phyloP scores from a whole-genome alignment of 1,284 basidiomycete genomes.

The Hymenochaete sp. region DNA sequence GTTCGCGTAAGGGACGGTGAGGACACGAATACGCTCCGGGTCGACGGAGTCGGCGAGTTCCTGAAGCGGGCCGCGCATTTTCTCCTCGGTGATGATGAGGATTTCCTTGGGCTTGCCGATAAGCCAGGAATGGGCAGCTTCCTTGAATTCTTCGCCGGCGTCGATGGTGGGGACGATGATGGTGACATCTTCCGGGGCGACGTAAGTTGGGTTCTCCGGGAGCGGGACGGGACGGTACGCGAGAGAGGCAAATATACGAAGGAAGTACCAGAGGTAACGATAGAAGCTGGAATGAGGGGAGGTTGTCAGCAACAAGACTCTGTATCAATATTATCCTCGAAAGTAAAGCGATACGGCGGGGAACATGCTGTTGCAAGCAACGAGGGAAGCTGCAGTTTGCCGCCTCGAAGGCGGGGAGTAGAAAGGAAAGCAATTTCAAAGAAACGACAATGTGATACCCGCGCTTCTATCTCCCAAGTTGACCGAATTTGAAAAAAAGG shows the following conservation, averaged over 20 bases:
- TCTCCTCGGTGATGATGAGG: slow-evolving; percentile 88
- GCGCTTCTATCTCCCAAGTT: too few species aligned
- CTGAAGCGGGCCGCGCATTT: slow-evolving; percentile 79
- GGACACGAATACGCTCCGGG: slow-evolving; percentile 72
- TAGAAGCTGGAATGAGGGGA: slow-evolving; percentile 50
- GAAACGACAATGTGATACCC: too few species aligned
- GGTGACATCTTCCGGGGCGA: slow-evolving; percentile 85
- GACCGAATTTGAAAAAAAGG: too few species aligned
- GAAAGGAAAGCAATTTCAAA: too few species aligned
- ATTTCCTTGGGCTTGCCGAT: slow-evolving; percentile 86
- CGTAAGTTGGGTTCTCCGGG: slow-evolving; percentile 81
- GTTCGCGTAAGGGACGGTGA: slow-evolving; percentile 88
- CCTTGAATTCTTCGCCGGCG: slow-evolving; percentile 89
- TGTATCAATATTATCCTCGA: slow-evolving; percentile 1
- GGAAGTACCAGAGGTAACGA: slow-evolving; percentile 85
- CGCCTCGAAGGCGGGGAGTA: background rate
- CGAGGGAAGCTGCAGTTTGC: background rate
- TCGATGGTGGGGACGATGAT: slow-evolving; percentile 94
- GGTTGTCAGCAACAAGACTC: slow-evolving; percentile 1
- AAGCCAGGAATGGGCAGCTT: slow-evolving; percentile 86
- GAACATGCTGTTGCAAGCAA: too few species aligned
- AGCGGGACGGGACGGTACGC: slow-evolving; percentile 80
- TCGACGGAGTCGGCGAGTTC: slow-evolving; percentile 82
- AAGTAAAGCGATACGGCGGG: too few species aligned
- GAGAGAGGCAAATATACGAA: slow-evolving; percentile 66